A percentile compares a stretch with the other conserved stretches of the same genome.
Conservation (phyloP, 257 asterid species). For the Voacanga thouarsii region DNA sequence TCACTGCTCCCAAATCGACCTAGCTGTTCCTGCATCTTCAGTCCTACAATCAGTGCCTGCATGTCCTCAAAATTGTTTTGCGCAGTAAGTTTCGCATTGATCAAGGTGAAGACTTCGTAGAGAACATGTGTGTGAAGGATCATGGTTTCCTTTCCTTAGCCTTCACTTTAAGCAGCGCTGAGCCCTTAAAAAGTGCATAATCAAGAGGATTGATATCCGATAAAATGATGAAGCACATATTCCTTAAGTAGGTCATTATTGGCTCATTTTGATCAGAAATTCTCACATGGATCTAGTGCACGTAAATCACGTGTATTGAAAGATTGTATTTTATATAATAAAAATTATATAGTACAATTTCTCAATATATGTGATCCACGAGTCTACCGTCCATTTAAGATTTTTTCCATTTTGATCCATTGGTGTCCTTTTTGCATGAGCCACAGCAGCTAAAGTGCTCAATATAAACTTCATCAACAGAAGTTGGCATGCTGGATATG, state of each 20-base stretch:
- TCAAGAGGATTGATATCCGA: constrained; percentile 11
- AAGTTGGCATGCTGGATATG: constrained; percentile 25
- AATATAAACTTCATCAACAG: constrained; percentile 25
- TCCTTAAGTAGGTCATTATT: background rate
- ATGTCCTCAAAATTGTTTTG: constrained; percentile 18
- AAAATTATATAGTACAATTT: no score
- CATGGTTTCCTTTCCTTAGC: constrained; percentile 19
- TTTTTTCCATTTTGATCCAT: no score
- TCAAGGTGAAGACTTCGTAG: constrained; percentile 22
- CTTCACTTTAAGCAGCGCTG: constrained; percentile 9
- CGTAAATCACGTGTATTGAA: no score
- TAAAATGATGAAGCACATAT: constrained; percentile 1
- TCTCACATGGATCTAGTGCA: no score
- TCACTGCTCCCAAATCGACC: constrained; percentile 18
- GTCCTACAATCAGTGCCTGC: constrained; percentile 10
- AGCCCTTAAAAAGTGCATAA: constrained; percentile 20
- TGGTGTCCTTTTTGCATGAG: constrained; percentile 16
- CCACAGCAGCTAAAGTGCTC: constrained; percentile 15
- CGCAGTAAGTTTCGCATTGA: constrained; percentile 10
- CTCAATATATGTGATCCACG: no score
- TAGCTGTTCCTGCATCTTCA: constrained; percentile 17
- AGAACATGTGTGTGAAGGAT: constrained; percentile 24
- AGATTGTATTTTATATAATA: no score
- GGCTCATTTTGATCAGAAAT: constrained; percentile 8
- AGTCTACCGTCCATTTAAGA: no score